Base-by-base conservation (phyloP, 306 rosid genomes). In the Prinsepia uniflora region DNA sequence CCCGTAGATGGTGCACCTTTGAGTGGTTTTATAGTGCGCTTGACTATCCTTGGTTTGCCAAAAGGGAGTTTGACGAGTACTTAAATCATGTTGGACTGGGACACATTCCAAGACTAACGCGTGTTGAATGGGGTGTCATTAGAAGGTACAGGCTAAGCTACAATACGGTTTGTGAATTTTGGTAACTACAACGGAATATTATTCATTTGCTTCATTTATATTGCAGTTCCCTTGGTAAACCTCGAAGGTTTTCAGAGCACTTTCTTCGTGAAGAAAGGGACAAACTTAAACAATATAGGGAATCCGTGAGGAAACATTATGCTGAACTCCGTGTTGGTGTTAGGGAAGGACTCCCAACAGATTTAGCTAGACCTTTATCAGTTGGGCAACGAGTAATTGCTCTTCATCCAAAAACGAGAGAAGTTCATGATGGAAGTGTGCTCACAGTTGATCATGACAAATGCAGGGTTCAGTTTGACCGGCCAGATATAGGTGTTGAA, bases 21-120 rank as follows among this genome's bases (percentile, higher is more conserved):
- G 98, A 94, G 81, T 94, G 97, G 97, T 90, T 90, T 84, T 94
- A 94, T 75, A 89, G 97, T 61, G 97, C 98, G 58, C 80, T 94
- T 67, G 98, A 94, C 71, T 90, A 84, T 84, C 97, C 98, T 63
- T 94, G 97, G 97, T 94, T 89, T 79, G 84, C 97, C 68, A 90
- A 91, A 78, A 84, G 87, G 78, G 98, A 89, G 84, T 94, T 94
- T 76, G 83, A 86, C 74, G 98, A 94, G 81, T 94, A 94, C 85
- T 78, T 94, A 85, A 81, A 90, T 78, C 98, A 94, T 87, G 98
- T 90, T 66, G 97, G 97, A 75, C 83, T 94, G 73, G 96, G 86
- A 62, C 85, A 84, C 83, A 86, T 89, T 80, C 95, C 98, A 52
- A 81, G 89, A 78, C 82, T 94, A 70, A 94, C 97, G 76, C 96